Base-by-base conservation (phyloP, 352 stramenopile species). In the Peronospora destructor region DNA sequence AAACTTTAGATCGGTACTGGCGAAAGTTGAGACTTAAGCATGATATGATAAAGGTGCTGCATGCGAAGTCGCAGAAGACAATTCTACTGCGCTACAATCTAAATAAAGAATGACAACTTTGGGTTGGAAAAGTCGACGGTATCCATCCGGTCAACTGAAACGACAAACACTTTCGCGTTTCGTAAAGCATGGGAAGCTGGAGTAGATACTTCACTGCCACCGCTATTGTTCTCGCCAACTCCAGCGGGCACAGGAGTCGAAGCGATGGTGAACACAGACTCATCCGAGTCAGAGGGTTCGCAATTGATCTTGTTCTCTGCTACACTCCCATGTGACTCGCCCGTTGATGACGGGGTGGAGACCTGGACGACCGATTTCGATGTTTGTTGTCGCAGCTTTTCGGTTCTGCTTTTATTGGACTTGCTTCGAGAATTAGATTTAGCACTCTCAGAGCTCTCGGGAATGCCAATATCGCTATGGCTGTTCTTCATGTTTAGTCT, bases 31-130 rank as follows among this genome's bases (percentile, higher is more conserved):
- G 23, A 26, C 23, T 3, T 26, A 26, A 6, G 5, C 35, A 26
- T 26, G 2, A 38, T 38, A 23, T 35, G 45, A 54, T 61, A 36
- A 56, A 52, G 17, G 16, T 35, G 45, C 50, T 43, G 4, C 36
- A 19, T 25, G 23, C 29, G 10, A 12, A 32, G 28, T 32, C 28
- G 23, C 23, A 6, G 5, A 32, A 32, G 28, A 23, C 8, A 29
- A 47, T 19, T 44, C 30, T 23, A n/a, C 26, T 12, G 11, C 11
- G 51, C 35, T 49, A 12, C 25, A 32, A 49, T 26, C 54, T 73
- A 75, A 44, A 75, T 60, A 57, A 72, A 75, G 43, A 75, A 70
- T 6, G 61, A 71, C 36, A 75, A 36, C 30, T 71, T 52, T 12
- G 66, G 61, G 36, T 75, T 68, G 28, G 66, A 61, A 29, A 75